Base-by-base conservation (phyloP, 1,139 yeast species). In the Spathaspora sp. region DNA sequence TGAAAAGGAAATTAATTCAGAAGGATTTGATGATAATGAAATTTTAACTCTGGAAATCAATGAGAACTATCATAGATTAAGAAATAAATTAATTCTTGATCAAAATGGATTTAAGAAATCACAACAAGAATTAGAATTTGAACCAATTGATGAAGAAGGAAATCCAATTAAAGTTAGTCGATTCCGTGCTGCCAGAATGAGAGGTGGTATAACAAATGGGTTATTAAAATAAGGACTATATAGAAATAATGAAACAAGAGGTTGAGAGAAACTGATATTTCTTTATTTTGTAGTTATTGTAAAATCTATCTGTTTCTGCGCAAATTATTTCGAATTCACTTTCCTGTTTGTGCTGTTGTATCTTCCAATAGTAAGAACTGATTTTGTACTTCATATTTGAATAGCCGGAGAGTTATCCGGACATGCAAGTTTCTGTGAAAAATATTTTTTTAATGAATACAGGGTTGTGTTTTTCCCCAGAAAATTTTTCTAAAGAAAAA, bases 121-220 rank as follows among this genome's bases (percentile, higher is more conserved):
- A 2, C 75, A 75, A 7, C 65, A 69, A 45, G 89, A 80, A 44
- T 58, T 65, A 49, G 93, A 82, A 50, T 60, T 81, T 15, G 95
- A 86, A 56, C 89, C 89, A 0, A 68, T 86, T n/a, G 91, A 87
- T 54, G 86, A 82, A 49, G 62, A 70, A 36, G 89, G 89, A 0
- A 78, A 81, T 45, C 81, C 82, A 0, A 56, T 77, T 10, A 81
- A 72, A 51, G 67, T 80, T 1, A 87, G 95, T 57, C 68, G 90
- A 44, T 89, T 89, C 62, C 86, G 75, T 56, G 80, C 86, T n/a
- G 84, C 86, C 16, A 64, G 73, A 43, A 36, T 44, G 45, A 41
- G 41, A 29, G 38, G 36, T 17, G 38, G 38, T 2, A 9, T 29
- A 13, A 5, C 16, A 13, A 31, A 31, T 34, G 38, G 38, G 38